Evolutionary conservation across 805 yeast species (phyloP).

Genomic region (Saccharomycopsis microspora): DNA sequence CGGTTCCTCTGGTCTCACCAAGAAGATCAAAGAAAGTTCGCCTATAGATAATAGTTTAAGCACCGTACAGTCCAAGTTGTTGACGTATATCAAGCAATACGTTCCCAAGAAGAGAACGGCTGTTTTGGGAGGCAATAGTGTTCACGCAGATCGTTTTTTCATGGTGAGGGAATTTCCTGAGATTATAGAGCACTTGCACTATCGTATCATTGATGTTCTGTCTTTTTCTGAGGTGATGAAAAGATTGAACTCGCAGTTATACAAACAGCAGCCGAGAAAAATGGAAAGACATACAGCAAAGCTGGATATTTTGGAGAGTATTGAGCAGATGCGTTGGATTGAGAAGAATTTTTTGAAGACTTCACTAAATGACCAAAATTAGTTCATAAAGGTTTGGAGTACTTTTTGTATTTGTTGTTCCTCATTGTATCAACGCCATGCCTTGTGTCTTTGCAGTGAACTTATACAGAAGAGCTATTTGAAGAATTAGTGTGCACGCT

Average conservation of each 20-base stretch:
- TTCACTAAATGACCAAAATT: background rate
- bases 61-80: slow-evolving; percentile 56
- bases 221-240: slow-evolving; percentile 67
- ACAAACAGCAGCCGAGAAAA: slow-evolving; percentile 51
- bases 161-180: slow-evolving; percentile 76
- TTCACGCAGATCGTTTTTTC: slow-evolving; percentile 85
- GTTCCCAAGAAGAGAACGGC: slow-evolving; percentile 47
- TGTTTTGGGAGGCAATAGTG: slow-evolving; percentile 80
- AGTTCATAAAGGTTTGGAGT: background rate
- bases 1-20: slow-evolving; percentile 62
- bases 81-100: slow-evolving; percentile 45
- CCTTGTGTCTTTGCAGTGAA: background rate
- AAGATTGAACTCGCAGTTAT: slow-evolving; percentile 62
- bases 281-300: slow-evolving; percentile 73
- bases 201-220: slow-evolving; percentile 87
- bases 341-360: slow-evolving; percentile 45
- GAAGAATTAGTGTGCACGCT: too few relatives aligned
- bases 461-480: too few relatives aligned
- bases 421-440: background rate
- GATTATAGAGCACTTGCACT: slow-evolving; percentile 49
- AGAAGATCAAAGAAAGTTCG: slow-evolving; percentile 45
- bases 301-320: slow-evolving; percentile 82
- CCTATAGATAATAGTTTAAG: slow-evolving; percentile 31
- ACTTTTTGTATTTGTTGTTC: background rate
- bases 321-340: slow-evolving; percentile 72